Evolutionary conservation across 192 early-diverging fungal genomes (phyloP).

Genomic region (Coemansia asiatica): DNA sequence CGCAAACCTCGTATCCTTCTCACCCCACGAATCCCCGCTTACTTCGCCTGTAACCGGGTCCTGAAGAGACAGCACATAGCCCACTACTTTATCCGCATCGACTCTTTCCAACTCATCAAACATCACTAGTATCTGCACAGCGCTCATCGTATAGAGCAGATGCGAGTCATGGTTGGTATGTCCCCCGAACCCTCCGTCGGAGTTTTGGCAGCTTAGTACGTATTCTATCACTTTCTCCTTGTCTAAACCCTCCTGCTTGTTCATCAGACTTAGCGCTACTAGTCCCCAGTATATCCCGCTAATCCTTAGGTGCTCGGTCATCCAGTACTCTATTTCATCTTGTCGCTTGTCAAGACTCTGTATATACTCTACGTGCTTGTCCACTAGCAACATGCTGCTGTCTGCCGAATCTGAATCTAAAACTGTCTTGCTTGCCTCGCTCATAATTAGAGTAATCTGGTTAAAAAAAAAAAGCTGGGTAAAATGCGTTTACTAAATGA

Average conservation of each 20-base stretch:
- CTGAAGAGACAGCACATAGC: conserved; percentile 68
- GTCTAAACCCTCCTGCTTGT: conserved; percentile 63
- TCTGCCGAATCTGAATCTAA: too few species aligned
- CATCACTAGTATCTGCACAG: conserved; percentile 84
- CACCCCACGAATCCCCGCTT: conserved; percentile 88
- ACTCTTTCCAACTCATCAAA: conserved; percentile 79
- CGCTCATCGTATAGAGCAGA: conserved; percentile 86
- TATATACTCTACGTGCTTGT: conserved; percentile 73
- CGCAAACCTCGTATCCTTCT: conserved; percentile 91
- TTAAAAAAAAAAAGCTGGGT: too few species aligned
- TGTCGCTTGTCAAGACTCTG: conserved; percentile 76
- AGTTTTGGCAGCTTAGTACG: conserved; percentile 71
- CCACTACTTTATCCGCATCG: conserved; percentile 62
- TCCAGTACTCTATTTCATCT: conserved; percentile 90
- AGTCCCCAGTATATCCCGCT: conserved; percentile 95
- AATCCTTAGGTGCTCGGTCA: conserved; percentile 85
- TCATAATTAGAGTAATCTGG: too few species aligned
- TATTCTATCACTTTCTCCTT: conserved; percentile 76
- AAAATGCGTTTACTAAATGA: too few species aligned
- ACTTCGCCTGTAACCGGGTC: conserved; percentile 73
- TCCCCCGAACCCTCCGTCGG: conserved; percentile 90
- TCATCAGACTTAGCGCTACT: conserved; percentile 76
- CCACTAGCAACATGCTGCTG: conserved; percentile 48
- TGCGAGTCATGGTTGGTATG: conserved; percentile 86
- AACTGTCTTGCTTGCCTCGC: too few species aligned